Evolutionary conservation across 495 filamentous ascomycete genomes (phyloP), one percentile per base, ranked within the genome.

Genomic region (Eremomyces bilateralis): DNA sequence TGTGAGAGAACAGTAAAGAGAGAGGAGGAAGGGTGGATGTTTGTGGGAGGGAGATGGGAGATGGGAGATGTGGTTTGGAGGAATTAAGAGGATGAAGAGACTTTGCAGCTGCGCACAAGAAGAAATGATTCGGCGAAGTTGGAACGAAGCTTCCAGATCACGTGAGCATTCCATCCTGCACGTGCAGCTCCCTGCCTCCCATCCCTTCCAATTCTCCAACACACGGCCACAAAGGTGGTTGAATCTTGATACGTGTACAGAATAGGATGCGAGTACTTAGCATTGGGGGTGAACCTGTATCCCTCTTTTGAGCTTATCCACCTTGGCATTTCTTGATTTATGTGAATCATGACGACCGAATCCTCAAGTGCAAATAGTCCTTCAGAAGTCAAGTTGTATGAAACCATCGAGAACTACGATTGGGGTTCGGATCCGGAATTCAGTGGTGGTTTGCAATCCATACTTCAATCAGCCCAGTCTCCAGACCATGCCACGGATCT

Each of bases 381-480:
- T 13, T 8, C 24, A 28, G 24, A 33, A 21, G 45, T 36, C 33
- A 42, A 40, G 12, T 41, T 62, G 11, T 64, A 55, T 42, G 41
- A 51, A 29, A 49, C 59, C 27, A 40, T 71, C n/a, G 54, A 64
- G 29, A 34, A 33, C n/a, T 71, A 71, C 49, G 39, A 51, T 11
- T 71, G 67, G 67, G 59, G 55, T 30, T 42, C 46, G 35, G 67
- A 71, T 42, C 45, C 51, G 33, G 64, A 68, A 41, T 71, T 68
- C 41, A 63, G 69, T 47, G 44, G 45, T n/a, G 55, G 55, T 13
- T 45, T 59, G 10, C 41, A 37, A 16, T 58, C 61, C 28, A 62
- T 63, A 21, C 50, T 64, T 16, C 58, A 57, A 16, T 47, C 49
- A 15, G 55, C 53, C 24, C 42, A 57, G 21, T 49, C 55, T 15